These are phyloP conservation scores for Cenchrus purpureus DNA, from an alignment of 176 grass and related monocot genomes.

Conservation along the genomic window DNA sequence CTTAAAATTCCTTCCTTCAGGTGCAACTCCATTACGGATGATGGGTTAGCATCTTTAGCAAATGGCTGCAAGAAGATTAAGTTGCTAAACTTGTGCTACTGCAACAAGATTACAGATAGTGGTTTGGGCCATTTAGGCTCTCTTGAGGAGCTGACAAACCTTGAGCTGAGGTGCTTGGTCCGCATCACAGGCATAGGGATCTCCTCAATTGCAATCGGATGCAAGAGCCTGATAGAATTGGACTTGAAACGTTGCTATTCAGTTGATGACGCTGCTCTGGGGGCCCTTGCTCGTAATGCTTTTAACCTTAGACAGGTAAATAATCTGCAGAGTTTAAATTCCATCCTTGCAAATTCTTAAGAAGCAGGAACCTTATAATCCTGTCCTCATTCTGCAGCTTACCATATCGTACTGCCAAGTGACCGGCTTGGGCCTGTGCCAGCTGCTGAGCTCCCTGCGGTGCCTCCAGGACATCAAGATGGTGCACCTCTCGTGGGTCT, in stretches of 20 bases:
- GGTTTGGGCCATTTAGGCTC: slow-evolving; percentile 74
- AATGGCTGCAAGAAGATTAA: slow-evolving; percentile 82
- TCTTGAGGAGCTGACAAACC: slow-evolving; percentile 78
- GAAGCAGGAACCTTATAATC: not conserved
- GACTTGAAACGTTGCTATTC: slow-evolving; percentile 90
- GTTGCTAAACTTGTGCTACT: slow-evolving; percentile 89
- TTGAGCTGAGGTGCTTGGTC: slow-evolving; percentile 78
- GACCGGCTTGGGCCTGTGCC: slow-evolving; percentile 78
- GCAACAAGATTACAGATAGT: slow-evolving; percentile 78
- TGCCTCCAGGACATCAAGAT: slow-evolving; percentile 96
- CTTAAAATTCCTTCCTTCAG: slow-evolving; percentile 42
- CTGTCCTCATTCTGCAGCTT: slow-evolving; percentile 60
- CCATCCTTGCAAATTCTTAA: not conserved
- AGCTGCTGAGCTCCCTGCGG: slow-evolving; percentile 72
- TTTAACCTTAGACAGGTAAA: slow-evolving; percentile 93
- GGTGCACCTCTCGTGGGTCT: slow-evolving; percentile 83
- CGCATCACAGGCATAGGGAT: slow-evolving; percentile 76
- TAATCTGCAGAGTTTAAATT: slow-evolving; percentile 3
- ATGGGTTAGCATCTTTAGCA: slow-evolving; percentile 79
- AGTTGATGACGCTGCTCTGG: slow-evolving; percentile 76
- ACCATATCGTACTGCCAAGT: slow-evolving; percentile 96
- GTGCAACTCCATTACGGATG: slow-evolving; percentile 72
- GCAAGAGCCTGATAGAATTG: slow-evolving; percentile 71
- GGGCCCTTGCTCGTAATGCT: slow-evolving; percentile 78
- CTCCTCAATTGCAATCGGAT: slow-evolving; percentile 64